These are phyloP conservation scores for Hericium rajendrae DNA, from an alignment of 768 basidiomycete genomes.

Conservation along the genomic window DNA sequence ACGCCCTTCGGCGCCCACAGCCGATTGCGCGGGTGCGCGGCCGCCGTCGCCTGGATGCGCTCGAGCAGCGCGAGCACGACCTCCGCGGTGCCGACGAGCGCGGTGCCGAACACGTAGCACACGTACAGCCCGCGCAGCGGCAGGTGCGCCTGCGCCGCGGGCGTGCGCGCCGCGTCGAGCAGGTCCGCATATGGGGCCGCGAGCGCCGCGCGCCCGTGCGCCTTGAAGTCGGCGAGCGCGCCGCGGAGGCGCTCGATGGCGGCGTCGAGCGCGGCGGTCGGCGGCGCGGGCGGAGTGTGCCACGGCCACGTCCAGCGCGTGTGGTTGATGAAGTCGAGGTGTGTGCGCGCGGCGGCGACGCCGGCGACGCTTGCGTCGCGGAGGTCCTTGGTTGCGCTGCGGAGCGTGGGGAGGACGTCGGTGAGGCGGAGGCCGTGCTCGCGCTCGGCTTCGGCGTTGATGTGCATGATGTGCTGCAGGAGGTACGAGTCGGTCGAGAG, in stretches of 20 bases:
- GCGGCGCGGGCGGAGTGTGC: slow-evolving; percentile 11
- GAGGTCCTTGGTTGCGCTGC: slow-evolving; percentile 24
- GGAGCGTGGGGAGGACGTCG: slow-evolving; percentile 28
- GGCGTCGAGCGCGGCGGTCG: slow-evolving; percentile 17
- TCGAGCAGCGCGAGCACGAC: slow-evolving; percentile 28
- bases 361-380: slow-evolving; percentile 22
- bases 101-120: slow-evolving; percentile 40
- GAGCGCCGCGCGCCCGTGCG: slow-evolving; percentile 25
- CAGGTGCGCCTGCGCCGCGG: slow-evolving; percentile 13
- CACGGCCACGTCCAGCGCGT: slow-evolving; percentile 21
- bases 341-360: slow-evolving; percentile 17
- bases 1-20: slow-evolving; percentile 45
- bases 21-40: slow-evolving; percentile 28
- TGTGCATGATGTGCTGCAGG: slow-evolving; percentile 23
- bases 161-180: slow-evolving; percentile 18
- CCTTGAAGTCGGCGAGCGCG: slow-evolving; percentile 24
- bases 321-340: slow-evolving; percentile 26
- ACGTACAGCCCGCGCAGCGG: slow-evolving; percentile 37
- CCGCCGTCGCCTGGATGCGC: slow-evolving; percentile 26
- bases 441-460: slow-evolving; percentile 20
- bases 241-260: slow-evolving; percentile 18
- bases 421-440: slow-evolving; percentile 21
- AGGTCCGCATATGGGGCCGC: slow-evolving; percentile 33
- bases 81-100: slow-evolving; percentile 30
- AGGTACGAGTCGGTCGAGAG: slow-evolving; percentile 26